A percentile compares a stretch with the other conserved stretches of the same genome.
Evolutionary conservation across 2,329 filamentous ascomycete species (phyloP).

Genomic region (Paradendryphiella salina): DNA sequence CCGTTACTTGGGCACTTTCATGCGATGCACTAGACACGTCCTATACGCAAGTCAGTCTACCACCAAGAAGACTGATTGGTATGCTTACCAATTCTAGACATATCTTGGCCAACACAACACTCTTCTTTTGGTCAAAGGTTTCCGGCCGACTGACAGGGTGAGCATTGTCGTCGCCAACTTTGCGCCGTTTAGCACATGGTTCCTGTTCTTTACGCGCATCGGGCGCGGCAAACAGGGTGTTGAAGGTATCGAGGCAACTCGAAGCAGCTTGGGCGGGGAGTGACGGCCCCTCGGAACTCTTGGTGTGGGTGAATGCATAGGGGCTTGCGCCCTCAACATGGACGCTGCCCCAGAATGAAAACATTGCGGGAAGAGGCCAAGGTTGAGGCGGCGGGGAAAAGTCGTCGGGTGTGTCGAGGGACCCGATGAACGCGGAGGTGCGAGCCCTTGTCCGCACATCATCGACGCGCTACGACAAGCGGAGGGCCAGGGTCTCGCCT

Average conservation of each 20-base stretch:
- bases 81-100: constrained; percentile 33
- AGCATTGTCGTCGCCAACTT: constrained; percentile 17
- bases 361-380: constrained; percentile 18
- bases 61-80: background rate
- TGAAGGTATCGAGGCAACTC: constrained; percentile 17
- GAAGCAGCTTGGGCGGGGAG: constrained; percentile 16
- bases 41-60: constrained; percentile 13
- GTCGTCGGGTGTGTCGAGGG: background rate
- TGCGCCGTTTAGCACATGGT: constrained; percentile 37
- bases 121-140: constrained; percentile 22
- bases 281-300: background rate
- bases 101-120: constrained; percentile 36
- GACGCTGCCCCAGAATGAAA: constrained; percentile 22
- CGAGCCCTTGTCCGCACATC: constrained; percentile 8
- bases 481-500: constrained; percentile 6
- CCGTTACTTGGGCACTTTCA: background rate
- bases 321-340: constrained; percentile 16
- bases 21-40: constrained; percentile 1
- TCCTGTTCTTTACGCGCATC: constrained; percentile 9
- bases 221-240: constrained; percentile 21
- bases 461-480: constrained; percentile 28
- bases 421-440: constrained; percentile 13
- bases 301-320: background rate
- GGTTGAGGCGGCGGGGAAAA: background rate
- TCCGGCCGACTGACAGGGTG: background rate